These are phyloP conservation scores for Leucogyrophana mollusca DNA, from an alignment of 768 basidiomycete species.

Conservation along the genomic window DNA sequence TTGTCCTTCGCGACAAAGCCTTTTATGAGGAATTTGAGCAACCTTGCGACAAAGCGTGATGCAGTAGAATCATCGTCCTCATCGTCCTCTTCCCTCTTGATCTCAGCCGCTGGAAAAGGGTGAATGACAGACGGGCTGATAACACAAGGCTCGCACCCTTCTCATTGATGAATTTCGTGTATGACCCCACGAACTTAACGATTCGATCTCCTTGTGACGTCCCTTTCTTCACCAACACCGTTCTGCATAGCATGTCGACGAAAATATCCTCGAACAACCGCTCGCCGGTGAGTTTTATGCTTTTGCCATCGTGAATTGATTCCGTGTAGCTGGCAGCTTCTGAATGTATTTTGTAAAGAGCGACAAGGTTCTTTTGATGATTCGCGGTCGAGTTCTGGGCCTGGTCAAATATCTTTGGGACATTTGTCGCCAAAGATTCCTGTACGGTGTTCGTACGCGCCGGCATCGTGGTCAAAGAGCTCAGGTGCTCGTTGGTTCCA, in stretches of 20 bases:
- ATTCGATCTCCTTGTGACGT: slow-evolving; percentile 69
- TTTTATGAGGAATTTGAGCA: slow-evolving; percentile 70
- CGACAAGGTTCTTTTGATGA: slow-evolving; percentile 87
- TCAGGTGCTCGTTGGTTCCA: neutral
- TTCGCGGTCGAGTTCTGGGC: slow-evolving; percentile 71
- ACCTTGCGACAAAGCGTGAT: slow-evolving; percentile 63
- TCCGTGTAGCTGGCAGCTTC: slow-evolving; percentile 58
- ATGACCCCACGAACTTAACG: slow-evolving; percentile 80
- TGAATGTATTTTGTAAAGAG: slow-evolving; percentile 75
- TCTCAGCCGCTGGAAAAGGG: slow-evolving; percentile 33
- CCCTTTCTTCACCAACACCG: slow-evolving; percentile 80
- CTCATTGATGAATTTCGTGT: slow-evolving; percentile 71
- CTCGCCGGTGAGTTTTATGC: slow-evolving; percentile 69
- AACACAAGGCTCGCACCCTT: slow-evolving; percentile 51
- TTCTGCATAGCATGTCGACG: slow-evolving; percentile 53
- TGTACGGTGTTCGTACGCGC: slow-evolving; percentile 21
- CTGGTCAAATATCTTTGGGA: slow-evolving; percentile 78
- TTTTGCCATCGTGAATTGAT: slow-evolving; percentile 45
- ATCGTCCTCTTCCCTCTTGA: slow-evolving; percentile 31
- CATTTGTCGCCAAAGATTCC: slow-evolving; percentile 25
- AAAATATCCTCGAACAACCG: slow-evolving; percentile 70
- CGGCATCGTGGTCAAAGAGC: slow-evolving; percentile 23
- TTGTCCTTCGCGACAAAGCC: slow-evolving; percentile 90
- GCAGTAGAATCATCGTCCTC: slow-evolving; percentile 61
- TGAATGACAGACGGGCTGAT: neutral